phyloP scores from a whole-genome alignment of 1,284 basidiomycete genomes.

The Phellinidium pouzarii region DNA sequence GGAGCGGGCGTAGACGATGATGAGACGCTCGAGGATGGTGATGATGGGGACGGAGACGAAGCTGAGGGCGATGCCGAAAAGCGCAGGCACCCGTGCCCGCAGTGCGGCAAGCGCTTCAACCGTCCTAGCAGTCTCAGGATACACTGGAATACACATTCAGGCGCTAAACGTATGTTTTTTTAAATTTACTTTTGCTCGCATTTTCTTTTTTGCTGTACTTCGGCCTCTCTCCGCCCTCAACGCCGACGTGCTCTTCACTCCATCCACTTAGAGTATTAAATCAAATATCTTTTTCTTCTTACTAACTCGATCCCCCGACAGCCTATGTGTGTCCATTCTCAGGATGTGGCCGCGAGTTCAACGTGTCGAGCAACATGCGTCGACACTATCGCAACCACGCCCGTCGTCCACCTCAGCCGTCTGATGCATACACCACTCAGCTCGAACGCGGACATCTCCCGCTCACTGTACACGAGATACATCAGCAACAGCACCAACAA shows the following conservation, averaged over 20 bases:
- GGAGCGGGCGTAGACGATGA: background rate
- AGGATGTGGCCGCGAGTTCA: slow-evolving; percentile 35
- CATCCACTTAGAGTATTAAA: too few species aligned
- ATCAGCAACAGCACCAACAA: background rate
- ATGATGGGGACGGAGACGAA: background rate
- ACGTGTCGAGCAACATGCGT: slow-evolving; percentile 41
- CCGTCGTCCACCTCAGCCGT: background rate
- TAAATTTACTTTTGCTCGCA: background rate
- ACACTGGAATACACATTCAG: slow-evolving; percentile 75
- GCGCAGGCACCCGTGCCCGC: slow-evolving; percentile 56
- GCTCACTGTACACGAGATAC: background rate
- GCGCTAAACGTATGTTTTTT: slow-evolving; percentile 58
- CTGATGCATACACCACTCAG: background rate
- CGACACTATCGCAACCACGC: slow-evolving; percentile 34
- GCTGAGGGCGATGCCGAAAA: slow-evolving; percentile 17
- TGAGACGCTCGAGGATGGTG: background rate
- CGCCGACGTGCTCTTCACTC: background rate
- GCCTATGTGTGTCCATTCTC: slow-evolving; percentile 55
- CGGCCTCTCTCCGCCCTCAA: background rate
- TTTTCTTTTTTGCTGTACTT: background rate
- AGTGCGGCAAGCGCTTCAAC: slow-evolving; percentile 67
- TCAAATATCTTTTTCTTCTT: slow-evolving; percentile 10
- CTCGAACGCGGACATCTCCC: background rate
- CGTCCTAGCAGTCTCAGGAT: slow-evolving; percentile 70
- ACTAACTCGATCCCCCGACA: slow-evolving; percentile 26